Evolutionary conservation across 371 early-diverging fungal species (phyloP), one percentile per base, ranked within the genome.

Genomic region (Nematocida ausubeli): DNA sequence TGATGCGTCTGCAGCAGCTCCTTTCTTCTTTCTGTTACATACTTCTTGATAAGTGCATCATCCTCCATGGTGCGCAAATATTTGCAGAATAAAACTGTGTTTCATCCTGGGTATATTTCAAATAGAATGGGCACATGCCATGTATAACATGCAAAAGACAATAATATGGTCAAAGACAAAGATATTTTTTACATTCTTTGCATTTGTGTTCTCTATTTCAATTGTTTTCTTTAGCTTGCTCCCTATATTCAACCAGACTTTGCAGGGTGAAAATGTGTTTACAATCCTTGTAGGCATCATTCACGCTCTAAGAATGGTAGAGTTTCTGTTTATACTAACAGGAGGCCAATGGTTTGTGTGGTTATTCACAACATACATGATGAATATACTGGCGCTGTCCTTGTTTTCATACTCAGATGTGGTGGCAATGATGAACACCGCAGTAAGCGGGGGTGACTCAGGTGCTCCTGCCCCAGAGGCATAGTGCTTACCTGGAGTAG

Each of bases 21-120:
- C 54, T 81, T 55, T 50, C 80, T 37, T 35, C 56, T 67, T 34
- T 60, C 32, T 44, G n/a, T n/a, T n/a, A n/a, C n/a, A n/a, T n/a
- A n/a, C n/a, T n/a, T n/a, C n/a, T n/a, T n/a, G n/a, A n/a, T n/a
- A n/a, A n/a, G n/a, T n/a, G n/a, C n/a, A n/a, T n/a, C n/a, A n/a
- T n/a, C n/a, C n/a, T n/a, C n/a, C n/a, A n/a, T n/a, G n/a, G 4
- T 60, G 6, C 51, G 32, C 37, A 49, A 7, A 34, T 62, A 57
- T 71, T 58, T 62, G 30, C n/a, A 22, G 44, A 30, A 5, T 57
- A 7, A 22, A 56, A 70, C 70, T 22, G 12, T 70, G 70, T 70
- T 58, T 70, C 44, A 57, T 22, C 50, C 9, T 40, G 7, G n/a
- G n/a, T n/a, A n/a, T n/a, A n/a, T n/a, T n/a, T n/a, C n/a, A n/a